These are phyloP conservation scores for Septoria linicola DNA, from an alignment of 2,329 filamentous ascomycete species.

Conservation along the genomic window DNA sequence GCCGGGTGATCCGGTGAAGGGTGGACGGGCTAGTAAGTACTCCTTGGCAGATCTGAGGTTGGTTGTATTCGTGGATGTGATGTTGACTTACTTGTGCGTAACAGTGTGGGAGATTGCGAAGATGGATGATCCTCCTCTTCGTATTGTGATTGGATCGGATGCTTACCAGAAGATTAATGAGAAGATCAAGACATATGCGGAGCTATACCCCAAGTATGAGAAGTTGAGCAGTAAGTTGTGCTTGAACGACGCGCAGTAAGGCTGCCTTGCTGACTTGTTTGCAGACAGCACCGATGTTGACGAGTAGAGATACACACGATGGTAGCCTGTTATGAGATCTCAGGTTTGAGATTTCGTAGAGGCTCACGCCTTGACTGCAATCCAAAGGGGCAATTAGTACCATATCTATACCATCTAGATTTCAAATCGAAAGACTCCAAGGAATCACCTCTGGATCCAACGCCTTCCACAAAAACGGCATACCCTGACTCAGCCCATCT, in stretches of 20 bases:
- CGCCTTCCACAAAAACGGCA: slow-evolving; percentile 49
- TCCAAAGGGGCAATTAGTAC: too few species aligned
- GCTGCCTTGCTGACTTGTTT: not conserved
- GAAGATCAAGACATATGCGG: slow-evolving; percentile 52
- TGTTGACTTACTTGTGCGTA: slow-evolving; percentile 37
- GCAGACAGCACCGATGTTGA: slow-evolving; percentile 11
- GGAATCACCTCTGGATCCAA: slow-evolving; percentile 33
- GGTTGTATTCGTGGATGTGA: not conserved
- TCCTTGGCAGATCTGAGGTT: slow-evolving; percentile 40
- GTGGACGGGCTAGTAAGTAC: slow-evolving; percentile 39
- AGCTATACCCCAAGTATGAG: slow-evolving; percentile 53
- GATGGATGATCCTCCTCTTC: slow-evolving; percentile 53
- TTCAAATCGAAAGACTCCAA: slow-evolving; percentile 26
- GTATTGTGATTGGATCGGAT: slow-evolving; percentile 56
- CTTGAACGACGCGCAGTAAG: not conserved
- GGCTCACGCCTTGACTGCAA: too few species aligned
- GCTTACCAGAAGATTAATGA: slow-evolving; percentile 50
- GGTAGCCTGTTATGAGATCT: too few species aligned
- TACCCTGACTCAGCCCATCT: slow-evolving; percentile 47
- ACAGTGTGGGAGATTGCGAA: slow-evolving; percentile 54
- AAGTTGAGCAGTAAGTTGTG: slow-evolving; percentile 12
- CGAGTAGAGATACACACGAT: not conserved
- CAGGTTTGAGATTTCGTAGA: too few species aligned
- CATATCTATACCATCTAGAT: too few species aligned
- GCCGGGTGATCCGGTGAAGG: slow-evolving; percentile 53